Percentiles rank a stretch among this genome's conserved stretches.
phyloP scores from a whole-genome alignment of 2,329 filamentous ascomycete species.

The Ophiocordyceps robertsii region DNA sequence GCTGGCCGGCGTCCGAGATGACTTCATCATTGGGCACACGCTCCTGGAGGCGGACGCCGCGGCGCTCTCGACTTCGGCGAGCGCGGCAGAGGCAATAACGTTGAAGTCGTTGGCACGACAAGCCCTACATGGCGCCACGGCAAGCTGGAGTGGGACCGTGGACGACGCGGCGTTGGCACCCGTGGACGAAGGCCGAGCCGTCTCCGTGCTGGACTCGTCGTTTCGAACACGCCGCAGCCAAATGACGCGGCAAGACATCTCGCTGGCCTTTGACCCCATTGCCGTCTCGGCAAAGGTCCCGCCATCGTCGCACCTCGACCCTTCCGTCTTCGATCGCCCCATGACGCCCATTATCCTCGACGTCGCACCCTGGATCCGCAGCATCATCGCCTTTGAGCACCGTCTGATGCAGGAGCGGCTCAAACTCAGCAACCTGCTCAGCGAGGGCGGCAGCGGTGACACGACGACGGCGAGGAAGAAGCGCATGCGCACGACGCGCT shows the following conservation, averaged over 20 bases:
- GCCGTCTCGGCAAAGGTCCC: conserved; percentile 33
- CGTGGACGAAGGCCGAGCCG: conserved; percentile 19
- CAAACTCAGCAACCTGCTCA: conserved; percentile 47
- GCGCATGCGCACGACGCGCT: conserved; percentile 56
- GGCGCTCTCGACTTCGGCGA: conserved; percentile 14
- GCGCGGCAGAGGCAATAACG: conserved; percentile 13
- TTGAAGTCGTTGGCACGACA: conserved; percentile 16
- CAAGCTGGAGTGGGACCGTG: not conserved
- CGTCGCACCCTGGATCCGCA: conserved; percentile 79
- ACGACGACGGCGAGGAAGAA: conserved; percentile 11
- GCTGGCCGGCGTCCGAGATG: conserved; percentile 34
- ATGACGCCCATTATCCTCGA: conserved; percentile 56
- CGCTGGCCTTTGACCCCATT: conserved; percentile 47
- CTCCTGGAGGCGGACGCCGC: conserved; percentile 32
- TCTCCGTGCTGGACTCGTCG: conserved; percentile 23
- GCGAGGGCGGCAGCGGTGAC: conserved; percentile 33
- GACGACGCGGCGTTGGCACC: conserved; percentile 8
- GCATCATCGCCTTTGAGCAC: conserved; percentile 66
- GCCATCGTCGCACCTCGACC: conserved; percentile 33
- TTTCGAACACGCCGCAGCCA: conserved; percentile 14
- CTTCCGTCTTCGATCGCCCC: conserved; percentile 67
- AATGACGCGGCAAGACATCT: conserved; percentile 37
- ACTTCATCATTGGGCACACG: conserved; percentile 33
- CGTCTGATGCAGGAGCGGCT: conserved; percentile 55
- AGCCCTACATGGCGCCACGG: conserved; percentile 3